A percentile compares a stretch with the other conserved stretches of the same genome.
Conservation (phyloP, 306 rosid species). For the Coriaria nepalensis region DNA sequence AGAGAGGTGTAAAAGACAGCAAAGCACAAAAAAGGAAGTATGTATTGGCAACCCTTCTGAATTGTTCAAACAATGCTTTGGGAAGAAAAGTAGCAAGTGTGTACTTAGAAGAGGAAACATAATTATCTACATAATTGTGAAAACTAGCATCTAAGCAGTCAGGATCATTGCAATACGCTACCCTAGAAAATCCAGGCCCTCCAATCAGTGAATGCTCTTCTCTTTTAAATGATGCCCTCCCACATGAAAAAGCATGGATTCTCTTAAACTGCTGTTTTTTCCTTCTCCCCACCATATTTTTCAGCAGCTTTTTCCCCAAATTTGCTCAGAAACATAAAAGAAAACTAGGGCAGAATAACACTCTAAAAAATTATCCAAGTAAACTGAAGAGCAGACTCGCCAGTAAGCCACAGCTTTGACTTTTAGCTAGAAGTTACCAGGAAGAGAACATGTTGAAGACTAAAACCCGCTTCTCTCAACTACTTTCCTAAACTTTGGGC, state of each 20-base stretch:
- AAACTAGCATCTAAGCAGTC: slow-evolving; percentile 36
- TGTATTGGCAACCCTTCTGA: slow-evolving; percentile 75
- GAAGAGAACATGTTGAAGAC: too few relatives aligned
- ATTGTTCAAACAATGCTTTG: slow-evolving; percentile 83
- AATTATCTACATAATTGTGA: slow-evolving; percentile 48
- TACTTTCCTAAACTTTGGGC: too few relatives aligned
- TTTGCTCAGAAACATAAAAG: too few relatives aligned
- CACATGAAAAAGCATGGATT: slow-evolving; percentile 75
- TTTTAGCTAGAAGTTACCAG: too few relatives aligned
- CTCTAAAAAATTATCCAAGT: too few relatives aligned
- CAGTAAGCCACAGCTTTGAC: too few relatives aligned
- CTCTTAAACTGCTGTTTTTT: slow-evolving; percentile 57
- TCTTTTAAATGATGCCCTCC: slow-evolving; percentile 53
- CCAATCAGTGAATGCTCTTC: slow-evolving; percentile 74
- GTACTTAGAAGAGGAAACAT: slow-evolving; percentile 74
- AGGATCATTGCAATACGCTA: slow-evolving; percentile 59
- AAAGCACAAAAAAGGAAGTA: slow-evolving; percentile 74
- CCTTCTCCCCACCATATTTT: slow-evolving; percentile 42
- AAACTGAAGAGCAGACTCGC: too few relatives aligned
- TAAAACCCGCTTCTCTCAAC: too few relatives aligned
- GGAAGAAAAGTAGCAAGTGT: slow-evolving; percentile 76
- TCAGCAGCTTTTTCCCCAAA: too few relatives aligned
- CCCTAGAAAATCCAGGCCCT: slow-evolving; percentile 92
- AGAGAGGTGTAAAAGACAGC: slow-evolving; percentile 57
- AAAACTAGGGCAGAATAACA: too few relatives aligned